These are phyloP conservation scores for Delphinella strobiligena DNA, from an alignment of 2,329 filamentous ascomycete genomes.

Conservation along the genomic window DNA sequence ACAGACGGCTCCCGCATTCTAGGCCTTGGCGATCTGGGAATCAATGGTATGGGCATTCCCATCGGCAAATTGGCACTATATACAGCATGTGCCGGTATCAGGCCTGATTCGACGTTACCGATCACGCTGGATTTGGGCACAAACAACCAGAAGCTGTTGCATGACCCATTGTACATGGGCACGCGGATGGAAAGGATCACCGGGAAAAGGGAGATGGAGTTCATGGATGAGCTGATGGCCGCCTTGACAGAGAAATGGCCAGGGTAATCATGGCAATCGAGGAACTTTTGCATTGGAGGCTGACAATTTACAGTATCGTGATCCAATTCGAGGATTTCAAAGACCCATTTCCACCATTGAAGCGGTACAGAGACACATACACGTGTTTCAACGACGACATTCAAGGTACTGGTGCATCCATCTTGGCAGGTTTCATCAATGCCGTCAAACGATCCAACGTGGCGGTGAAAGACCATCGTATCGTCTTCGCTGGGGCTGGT, in stretches of 20 bases:
- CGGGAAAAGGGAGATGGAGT: constrained; percentile 63
- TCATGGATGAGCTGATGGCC: constrained; percentile 88
- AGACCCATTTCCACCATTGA: constrained; percentile 84
- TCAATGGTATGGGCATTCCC: constrained; percentile 89
- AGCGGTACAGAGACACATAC: constrained; percentile 67
- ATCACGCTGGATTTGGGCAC: constrained; percentile 47
- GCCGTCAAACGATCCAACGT: constrained; percentile 68
- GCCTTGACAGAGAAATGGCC: constrained; percentile 63
- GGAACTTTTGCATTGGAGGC: too few relatives aligned
- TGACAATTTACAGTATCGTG: too few relatives aligned
- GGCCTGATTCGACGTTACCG: constrained; percentile 52
- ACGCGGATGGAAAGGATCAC: constrained; percentile 67
- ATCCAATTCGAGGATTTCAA: constrained; percentile 93
- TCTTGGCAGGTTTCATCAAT: constrained; percentile 62
- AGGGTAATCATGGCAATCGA: too few relatives aligned
- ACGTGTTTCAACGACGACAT: constrained; percentile 94
- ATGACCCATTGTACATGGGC: constrained; percentile 80
- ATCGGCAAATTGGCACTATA: constrained; percentile 87
- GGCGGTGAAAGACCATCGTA: constrained; percentile 70
- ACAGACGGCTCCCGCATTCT: constrained; percentile 83
- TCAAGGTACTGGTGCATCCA: constrained; percentile 84
- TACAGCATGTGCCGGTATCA: constrained; percentile 80
- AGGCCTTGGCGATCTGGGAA: constrained; percentile 76
- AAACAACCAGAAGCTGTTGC: constrained; percentile 43
- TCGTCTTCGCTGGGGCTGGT: constrained; percentile 84